phyloP scores from a whole-genome alignment of 257 asterid species.

The Nicotiana tomentosiformis region DNA sequence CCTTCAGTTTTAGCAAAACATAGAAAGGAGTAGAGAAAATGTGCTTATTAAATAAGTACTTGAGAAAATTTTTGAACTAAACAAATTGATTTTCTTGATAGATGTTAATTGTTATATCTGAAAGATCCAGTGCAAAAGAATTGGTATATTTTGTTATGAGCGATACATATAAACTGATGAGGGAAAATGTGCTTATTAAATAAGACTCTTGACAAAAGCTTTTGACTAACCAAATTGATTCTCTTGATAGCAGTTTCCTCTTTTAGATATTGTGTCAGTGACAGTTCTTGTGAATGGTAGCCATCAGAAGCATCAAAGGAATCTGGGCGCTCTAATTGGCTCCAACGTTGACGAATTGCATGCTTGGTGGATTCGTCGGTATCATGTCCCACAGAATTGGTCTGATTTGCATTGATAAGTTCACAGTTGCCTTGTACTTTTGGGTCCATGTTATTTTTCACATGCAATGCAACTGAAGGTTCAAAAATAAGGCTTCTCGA shows the following conservation, averaged over 20 bases:
- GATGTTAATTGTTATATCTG: no score
- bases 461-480: slow-evolving; percentile 46
- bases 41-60: no score
- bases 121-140: not conserved
- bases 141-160: not conserved
- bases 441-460: slow-evolving; percentile 44
- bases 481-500: slow-evolving; percentile 74
- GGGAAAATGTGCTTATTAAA: not conserved
- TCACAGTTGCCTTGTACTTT: slow-evolving; percentile 43
- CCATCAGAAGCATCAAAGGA: slow-evolving; percentile 69
- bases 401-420: slow-evolving; percentile 23
- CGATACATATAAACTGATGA: no score
- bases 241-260: slow-evolving; percentile 59
- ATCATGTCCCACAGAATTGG: slow-evolving; percentile 31
- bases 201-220: not conserved
- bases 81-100: no score
- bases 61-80: no score
- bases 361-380: slow-evolving; percentile 40
- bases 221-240: slow-evolving; percentile 48
- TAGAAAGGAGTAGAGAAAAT: no score
- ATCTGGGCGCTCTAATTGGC: slow-evolving; percentile 63
- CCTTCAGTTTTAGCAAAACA: no score
- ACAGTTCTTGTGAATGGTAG: slow-evolving; percentile 83
- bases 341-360: slow-evolving; percentile 56
- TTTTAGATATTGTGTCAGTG: slow-evolving; percentile 48